These are phyloP conservation scores for Plasmodium ovale DNA, from an alignment of 169 alveolate species.

Conservation along the genomic window DNA sequence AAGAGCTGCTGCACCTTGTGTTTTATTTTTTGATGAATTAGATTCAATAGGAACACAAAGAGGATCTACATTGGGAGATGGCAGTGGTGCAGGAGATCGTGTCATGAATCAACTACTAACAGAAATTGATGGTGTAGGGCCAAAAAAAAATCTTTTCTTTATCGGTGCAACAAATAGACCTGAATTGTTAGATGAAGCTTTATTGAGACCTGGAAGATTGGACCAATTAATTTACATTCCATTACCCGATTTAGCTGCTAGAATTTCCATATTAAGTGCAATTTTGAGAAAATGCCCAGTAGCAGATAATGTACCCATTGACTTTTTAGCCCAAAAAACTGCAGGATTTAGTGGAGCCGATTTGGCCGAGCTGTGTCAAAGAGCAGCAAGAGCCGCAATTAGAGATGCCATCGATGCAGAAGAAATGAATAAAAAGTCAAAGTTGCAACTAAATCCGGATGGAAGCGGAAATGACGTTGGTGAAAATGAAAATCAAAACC, in stretches of 20 bases:
- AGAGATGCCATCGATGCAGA: constrained; percentile 96
- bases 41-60: constrained; percentile 99
- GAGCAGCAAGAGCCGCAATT: constrained; percentile 99
- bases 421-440: constrained; percentile 81
- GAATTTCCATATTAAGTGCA: constrained; percentile 96
- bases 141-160: constrained; percentile 98
- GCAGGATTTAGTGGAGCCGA: constrained; percentile 99
- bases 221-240: constrained; percentile 99
- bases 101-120: constrained; percentile 99
- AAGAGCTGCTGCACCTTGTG: constrained; percentile 99
- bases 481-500: constrained; percentile 24
- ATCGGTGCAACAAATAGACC: constrained; percentile 99
- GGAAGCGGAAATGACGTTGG: constrained; percentile 74
- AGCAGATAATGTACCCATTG: constrained; percentile 97
- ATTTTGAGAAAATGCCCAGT: constrained; percentile 97
- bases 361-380: constrained; percentile 98
- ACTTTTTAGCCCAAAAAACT: constrained; percentile 98
- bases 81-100: constrained; percentile 99
- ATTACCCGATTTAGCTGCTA: constrained; percentile 98
- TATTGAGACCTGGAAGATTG: constrained; percentile 99
- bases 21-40: constrained; percentile 99
- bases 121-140: constrained; percentile 99
- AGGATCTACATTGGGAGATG: constrained; percentile 95
- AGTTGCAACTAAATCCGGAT: constrained; percentile 79
- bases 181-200: constrained; percentile 99